These are phyloP conservation scores for Suillus placidus DNA, from an alignment of 768 basidiomycete genomes.

Conservation along the genomic window DNA sequence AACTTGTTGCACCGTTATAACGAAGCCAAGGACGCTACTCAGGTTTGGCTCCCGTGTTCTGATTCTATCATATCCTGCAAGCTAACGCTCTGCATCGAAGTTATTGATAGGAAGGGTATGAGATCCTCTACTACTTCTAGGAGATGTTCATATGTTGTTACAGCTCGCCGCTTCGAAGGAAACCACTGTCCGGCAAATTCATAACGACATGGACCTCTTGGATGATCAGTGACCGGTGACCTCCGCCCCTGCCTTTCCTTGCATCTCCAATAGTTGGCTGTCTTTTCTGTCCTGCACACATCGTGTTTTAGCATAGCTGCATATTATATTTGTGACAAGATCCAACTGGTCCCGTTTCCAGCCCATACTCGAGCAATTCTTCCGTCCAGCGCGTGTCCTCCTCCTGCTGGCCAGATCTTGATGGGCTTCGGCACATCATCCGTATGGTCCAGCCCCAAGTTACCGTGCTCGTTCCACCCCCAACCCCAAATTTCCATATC, in stretches of 20 bases:
- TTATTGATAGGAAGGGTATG: slow-evolving; percentile 76
- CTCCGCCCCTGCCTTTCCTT: neutral
- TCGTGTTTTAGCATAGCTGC: neutral
- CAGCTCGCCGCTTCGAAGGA: slow-evolving; percentile 75
- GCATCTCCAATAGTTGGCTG: neutral
- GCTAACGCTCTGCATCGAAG: slow-evolving; percentile 38
- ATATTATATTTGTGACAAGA: slow-evolving; percentile 27
- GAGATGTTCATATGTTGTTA: slow-evolving; percentile 19
- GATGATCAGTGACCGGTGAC: slow-evolving; percentile 30
- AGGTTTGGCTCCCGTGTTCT: slow-evolving; percentile 44
- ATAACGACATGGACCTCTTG: slow-evolving; percentile 68
- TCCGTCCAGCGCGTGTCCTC: slow-evolving; percentile 15
- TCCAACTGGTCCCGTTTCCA: slow-evolving; percentile 38
- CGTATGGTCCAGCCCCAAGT: slow-evolving; percentile 71
- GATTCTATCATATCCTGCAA: neutral
- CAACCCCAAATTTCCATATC: slow-evolving; percentile 70
- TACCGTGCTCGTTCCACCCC: slow-evolving; percentile 99
- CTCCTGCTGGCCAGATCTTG: slow-evolving; percentile 52
- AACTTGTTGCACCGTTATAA: slow-evolving; percentile 75
- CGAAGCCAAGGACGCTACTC: slow-evolving; percentile 81
- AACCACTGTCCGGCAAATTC: slow-evolving; percentile 73
- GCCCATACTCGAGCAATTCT: slow-evolving; percentile 28
- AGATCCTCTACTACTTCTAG: neutral
- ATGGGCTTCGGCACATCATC: slow-evolving; percentile 53
- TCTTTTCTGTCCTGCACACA: neutral